phyloP scores from a whole-genome alignment of 176 grass and related monocot genomes.

The Oryza punctata region DNA sequence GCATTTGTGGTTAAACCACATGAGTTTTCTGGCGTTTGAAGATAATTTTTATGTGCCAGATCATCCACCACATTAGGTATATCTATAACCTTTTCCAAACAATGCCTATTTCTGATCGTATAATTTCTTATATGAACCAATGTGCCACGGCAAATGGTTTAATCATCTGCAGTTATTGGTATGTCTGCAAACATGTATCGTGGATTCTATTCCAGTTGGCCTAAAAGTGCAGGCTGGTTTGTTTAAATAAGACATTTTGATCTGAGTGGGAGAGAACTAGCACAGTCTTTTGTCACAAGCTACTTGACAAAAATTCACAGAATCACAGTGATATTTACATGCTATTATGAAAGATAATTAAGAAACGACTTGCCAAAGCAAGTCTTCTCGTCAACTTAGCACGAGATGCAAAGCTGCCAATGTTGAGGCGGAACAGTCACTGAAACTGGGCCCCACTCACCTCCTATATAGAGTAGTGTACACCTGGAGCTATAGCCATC shows the following conservation, averaged over 20 bases:
- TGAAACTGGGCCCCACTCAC: neutral
- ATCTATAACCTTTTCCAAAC: neutral
- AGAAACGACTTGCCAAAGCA: neutral
- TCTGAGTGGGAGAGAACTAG: neutral
- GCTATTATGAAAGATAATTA: neutral
- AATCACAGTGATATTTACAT: neutral
- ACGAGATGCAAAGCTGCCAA: neutral
- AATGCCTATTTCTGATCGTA: neutral
- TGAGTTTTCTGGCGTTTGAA: neutral
- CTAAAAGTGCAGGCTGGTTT: neutral
- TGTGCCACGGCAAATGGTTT: neutral
- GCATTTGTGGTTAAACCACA: neutral
- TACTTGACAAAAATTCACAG: neutral
- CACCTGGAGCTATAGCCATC: neutral
- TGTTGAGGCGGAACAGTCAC: neutral
- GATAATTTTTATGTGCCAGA: neutral
- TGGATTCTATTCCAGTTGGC: slow-evolving; percentile 19
- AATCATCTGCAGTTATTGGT: neutral
- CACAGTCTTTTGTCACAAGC: neutral
- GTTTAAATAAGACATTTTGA: neutral
- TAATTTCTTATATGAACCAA: neutral
- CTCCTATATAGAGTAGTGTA: slow-evolving; percentile 4
- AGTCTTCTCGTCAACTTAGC: neutral
- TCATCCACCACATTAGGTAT: neutral
- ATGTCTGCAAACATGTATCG: neutral